phyloP scores from a whole-genome alignment of 1,284 basidiomycete species.

The Pseudozyma thailandica region DNA sequence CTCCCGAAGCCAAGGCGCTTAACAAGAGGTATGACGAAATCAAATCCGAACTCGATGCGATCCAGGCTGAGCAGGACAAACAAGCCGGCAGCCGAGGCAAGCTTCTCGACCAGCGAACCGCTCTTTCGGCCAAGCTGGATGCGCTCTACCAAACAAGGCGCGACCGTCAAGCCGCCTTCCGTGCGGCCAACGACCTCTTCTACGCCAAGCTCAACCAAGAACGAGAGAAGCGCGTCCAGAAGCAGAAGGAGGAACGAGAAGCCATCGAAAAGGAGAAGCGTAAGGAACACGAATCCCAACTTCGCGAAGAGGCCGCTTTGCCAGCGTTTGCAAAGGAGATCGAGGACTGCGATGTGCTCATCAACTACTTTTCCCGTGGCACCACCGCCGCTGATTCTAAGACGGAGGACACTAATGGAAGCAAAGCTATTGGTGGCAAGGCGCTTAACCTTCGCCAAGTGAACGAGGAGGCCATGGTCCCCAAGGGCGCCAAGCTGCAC shows the following conservation, averaged over 20 bases:
- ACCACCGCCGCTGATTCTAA: conserved; percentile 48
- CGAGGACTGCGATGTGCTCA: conserved; percentile 94
- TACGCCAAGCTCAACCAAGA: conserved; percentile 60
- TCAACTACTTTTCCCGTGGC: conserved; percentile 79
- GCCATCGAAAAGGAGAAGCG: conserved; percentile 85
- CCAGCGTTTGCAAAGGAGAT: conserved; percentile 94
- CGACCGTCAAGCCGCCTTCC: conserved; percentile 70
- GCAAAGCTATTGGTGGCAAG: conserved; percentile 72
- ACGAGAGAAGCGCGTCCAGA: conserved; percentile 76
- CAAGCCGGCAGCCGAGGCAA: conserved; percentile 82
- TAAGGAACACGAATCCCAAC: conserved; percentile 79
- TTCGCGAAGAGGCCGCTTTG: conserved; percentile 88
- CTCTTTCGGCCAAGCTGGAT: conserved; percentile 73
- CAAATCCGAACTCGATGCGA: conserved; percentile 83
- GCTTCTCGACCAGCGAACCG: conserved; percentile 87
- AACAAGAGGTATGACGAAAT: conserved; percentile 85
- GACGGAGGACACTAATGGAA: conserved; percentile 43
- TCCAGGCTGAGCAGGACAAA: conserved; percentile 88
- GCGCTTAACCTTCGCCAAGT: conserved; percentile 87
- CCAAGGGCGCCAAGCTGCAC: conserved; percentile 77
- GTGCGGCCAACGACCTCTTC: conserved; percentile 62
- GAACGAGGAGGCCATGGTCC: conserved; percentile 73
- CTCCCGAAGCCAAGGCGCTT: conserved; percentile 86
- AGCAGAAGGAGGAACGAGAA: conserved; percentile 80
- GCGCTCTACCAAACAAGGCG: conserved; percentile 82